phyloP scores from a whole-genome alignment of 306 rosid genomes.

The Cucurbita moschata region DNA sequence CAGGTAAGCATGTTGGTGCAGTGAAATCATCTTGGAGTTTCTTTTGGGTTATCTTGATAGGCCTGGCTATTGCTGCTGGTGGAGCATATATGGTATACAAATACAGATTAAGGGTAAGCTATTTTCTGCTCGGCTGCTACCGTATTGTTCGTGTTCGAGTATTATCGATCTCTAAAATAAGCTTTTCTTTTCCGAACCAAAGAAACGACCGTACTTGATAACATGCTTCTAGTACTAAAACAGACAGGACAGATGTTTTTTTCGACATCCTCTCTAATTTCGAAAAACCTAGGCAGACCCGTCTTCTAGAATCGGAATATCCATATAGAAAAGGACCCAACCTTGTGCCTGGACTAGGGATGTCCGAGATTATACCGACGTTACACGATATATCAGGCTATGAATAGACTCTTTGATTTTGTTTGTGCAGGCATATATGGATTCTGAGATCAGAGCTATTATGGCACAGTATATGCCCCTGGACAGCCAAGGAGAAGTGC shows the following conservation, averaged over 20 bases:
- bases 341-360: not conserved
- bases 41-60: slow-evolving; percentile 65
- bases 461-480: slow-evolving; percentile 99
- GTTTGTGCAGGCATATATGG: slow-evolving; percentile 85
- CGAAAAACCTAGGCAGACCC: not conserved
- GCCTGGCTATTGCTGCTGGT: slow-evolving; percentile 59
- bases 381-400: not conserved
- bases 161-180: not conserved
- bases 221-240: not conserved
- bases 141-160: not conserved
- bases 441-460: slow-evolving; percentile 96
- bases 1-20: slow-evolving; percentile 63
- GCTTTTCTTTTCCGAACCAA: not conserved
- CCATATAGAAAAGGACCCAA: not conserved
- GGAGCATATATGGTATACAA: slow-evolving; percentile 94
- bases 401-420: slow-evolving; percentile 15
- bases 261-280: not conserved
- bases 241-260: not conserved
- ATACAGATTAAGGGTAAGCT: slow-evolving; percentile 86
- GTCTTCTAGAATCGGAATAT: not conserved
- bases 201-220: not conserved
- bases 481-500: slow-evolving; percentile 88
- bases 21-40: slow-evolving; percentile 66
- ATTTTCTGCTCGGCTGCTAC: not conserved
- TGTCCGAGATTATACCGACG: not conserved